These are phyloP conservation scores for Rubus idaeus DNA, from an alignment of 306 rosid genomes.

Conservation along the genomic window DNA sequence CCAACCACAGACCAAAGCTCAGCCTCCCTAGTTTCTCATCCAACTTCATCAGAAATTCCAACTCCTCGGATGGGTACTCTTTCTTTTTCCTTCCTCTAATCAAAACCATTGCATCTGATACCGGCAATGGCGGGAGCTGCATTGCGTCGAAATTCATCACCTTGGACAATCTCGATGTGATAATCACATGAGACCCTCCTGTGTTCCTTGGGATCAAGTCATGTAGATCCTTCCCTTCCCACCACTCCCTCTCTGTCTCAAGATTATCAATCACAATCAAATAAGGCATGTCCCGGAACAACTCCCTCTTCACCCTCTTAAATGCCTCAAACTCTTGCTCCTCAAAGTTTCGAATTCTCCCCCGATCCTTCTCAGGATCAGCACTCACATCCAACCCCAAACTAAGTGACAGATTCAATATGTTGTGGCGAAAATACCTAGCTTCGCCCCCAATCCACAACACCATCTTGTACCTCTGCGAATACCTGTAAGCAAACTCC, in stretches of 20 bases:
- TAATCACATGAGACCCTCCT: slow-evolving; percentile 77
- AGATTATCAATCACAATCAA: slow-evolving; percentile 82
- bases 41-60: slow-evolving; percentile 52
- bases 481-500: slow-evolving; percentile 69
- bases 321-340: slow-evolving; percentile 89
- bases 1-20: slow-evolving; percentile 68
- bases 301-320: slow-evolving; percentile 79
- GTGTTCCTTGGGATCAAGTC: slow-evolving; percentile 80
- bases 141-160: slow-evolving; percentile 62
- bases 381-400: slow-evolving; percentile 81
- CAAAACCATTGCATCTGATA: slow-evolving; percentile 69
- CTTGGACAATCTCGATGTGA: slow-evolving; percentile 63
- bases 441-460: slow-evolving; percentile 92
- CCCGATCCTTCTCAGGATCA: slow-evolving; percentile 69
- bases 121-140: slow-evolving; percentile 60
- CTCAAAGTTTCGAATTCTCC: slow-evolving; percentile 76
- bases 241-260: slow-evolving; percentile 79
- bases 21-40: slow-evolving; percentile 69
- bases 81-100: slow-evolving; percentile 66
- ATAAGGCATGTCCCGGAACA: slow-evolving; percentile 77
- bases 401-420: slow-evolving; percentile 62
- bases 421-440: slow-evolving; percentile 69
- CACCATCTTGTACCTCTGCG: slow-evolving; percentile 79
- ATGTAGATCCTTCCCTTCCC: slow-evolving; percentile 75
- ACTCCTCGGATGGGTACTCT: slow-evolving; percentile 60